These are phyloP conservation scores for Populus deltoides DNA, from an alignment of 345 rosid genomes.

Conservation along the genomic window DNA sequence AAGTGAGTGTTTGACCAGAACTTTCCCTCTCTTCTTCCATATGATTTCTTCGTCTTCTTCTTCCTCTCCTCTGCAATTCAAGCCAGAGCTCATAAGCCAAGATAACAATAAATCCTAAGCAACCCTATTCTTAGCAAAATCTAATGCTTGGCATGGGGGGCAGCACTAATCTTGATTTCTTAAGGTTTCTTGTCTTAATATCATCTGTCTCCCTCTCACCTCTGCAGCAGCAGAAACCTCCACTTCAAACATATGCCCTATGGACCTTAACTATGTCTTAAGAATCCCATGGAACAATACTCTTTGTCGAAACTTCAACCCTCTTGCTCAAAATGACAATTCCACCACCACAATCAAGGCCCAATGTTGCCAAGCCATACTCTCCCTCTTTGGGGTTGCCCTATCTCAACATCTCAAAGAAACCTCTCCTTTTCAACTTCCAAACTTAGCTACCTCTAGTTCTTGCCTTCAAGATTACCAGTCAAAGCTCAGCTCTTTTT, in stretches of 20 bases:
- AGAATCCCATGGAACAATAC: conserved; percentile 71
- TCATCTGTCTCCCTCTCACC: conserved; percentile 7
- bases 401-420: conserved; percentile 56
- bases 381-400: conserved; percentile 58
- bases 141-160: not conserved
- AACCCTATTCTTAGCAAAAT: not conserved
- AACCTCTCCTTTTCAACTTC: conserved; percentile 58
- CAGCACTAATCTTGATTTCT: not conserved
- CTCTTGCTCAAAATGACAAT: not conserved
- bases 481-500: conserved; percentile 44
- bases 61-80: not conserved
- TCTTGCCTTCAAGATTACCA: conserved; percentile 67
- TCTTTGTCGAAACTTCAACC: conserved; percentile 35
- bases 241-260: conserved; percentile 45
- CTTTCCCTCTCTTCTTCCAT: not conserved
- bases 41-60: not conserved
- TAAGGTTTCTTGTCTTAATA: conserved; percentile 8
- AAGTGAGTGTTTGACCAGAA: not conserved
- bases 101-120: not conserved
- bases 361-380: conserved; percentile 51
- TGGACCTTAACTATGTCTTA: conserved; percentile 55
- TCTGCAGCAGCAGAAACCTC: not conserved
- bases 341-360: not conserved
- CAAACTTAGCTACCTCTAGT: conserved; percentile 44
- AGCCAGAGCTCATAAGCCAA: not conserved